Evolutionary conservation across 176 grass and related monocot genomes (phyloP).

Genomic region (Cocos nucifera): DNA sequence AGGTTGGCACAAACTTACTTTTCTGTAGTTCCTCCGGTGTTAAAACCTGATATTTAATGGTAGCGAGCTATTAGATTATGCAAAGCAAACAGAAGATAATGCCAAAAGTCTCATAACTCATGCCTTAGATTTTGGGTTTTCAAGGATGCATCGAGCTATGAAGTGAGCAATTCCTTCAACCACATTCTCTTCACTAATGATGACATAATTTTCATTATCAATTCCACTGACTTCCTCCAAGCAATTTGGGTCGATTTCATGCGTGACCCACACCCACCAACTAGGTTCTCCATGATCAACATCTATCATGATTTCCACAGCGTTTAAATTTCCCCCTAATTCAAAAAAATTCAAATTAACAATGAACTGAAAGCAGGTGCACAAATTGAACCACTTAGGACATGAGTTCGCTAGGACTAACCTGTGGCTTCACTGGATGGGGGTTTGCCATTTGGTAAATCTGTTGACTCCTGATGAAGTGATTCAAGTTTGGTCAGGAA

Average conservation of each 20-base stretch:
- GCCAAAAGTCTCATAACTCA: constrained; percentile 8
- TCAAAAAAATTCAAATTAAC: not conserved
- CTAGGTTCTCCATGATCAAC: constrained; percentile 57
- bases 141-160: constrained; percentile 83
- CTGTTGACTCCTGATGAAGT: constrained; percentile 29
- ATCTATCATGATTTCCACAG: constrained; percentile 38
- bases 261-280: constrained; percentile 73
- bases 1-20: constrained; percentile 25
- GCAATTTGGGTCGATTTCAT: constrained; percentile 36
- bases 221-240: constrained; percentile 84
- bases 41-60: constrained; percentile 48
- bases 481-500: constrained; percentile 67
- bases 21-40: constrained; percentile 59
- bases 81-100: not conserved
- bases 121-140: constrained; percentile 89
- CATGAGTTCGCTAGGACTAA: constrained; percentile 16
- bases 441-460: constrained; percentile 7
- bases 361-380: no score
- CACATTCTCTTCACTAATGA: constrained; percentile 76
- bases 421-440: constrained; percentile 34
- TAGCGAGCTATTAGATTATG: constrained; percentile 34
- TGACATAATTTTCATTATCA: constrained; percentile 86
- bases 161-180: constrained; percentile 79
- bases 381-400: no score
- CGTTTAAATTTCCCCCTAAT: constrained; percentile 29